Base-by-base conservation (phyloP, 306 rosid species). In the Begonia loranthoides region DNA sequence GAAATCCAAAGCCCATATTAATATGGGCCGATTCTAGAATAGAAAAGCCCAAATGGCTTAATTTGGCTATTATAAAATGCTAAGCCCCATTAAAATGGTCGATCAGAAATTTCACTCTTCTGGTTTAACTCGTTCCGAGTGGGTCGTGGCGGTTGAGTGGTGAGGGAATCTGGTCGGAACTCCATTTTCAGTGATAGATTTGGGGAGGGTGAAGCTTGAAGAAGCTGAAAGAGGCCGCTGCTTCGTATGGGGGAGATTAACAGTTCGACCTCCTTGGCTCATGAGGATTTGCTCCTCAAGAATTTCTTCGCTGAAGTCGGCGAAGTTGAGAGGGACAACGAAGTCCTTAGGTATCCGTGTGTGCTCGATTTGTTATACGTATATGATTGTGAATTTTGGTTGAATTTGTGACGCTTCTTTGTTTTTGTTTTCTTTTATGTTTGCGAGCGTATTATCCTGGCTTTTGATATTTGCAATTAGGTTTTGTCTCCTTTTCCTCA, bases 271-370 rank as follows among this genome's bases (percentile, higher is more conserved):
- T 28, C 61, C 46, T 4, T 74, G 59, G 19, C 65, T 61, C 82
- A 76, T 28, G 88, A 74, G 12, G 99, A 86, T 71, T 80, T 92
- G 68, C 88, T 92, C 65, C 99, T 92, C 82, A 86, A 86, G 72
- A 80, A 56, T 60, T 90, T 86, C 83, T 86, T 72, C 72, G 95
- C 95, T 24, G 99, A 82, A 76, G 99, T 90, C 56, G 76, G 99
- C 83, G 95, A 86, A 82, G 99, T 86, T 21, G 94, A 83, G 78
- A 76, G 99, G 66, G 99, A 90, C 66, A 86, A 90, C 77, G 93
- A 90, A 75, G 99, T 83, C 68, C 10, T 51, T 54, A 83, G 99
- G 95, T 74, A 5, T 73, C 3, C 51, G 51, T 56, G 38, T 57
- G 41, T 67, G 17, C 12, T 63, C 6, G 57, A 12, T 3, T 13